phyloP scores from a whole-genome alignment of 129 eudicot genomes.

The Arctium lappa region DNA sequence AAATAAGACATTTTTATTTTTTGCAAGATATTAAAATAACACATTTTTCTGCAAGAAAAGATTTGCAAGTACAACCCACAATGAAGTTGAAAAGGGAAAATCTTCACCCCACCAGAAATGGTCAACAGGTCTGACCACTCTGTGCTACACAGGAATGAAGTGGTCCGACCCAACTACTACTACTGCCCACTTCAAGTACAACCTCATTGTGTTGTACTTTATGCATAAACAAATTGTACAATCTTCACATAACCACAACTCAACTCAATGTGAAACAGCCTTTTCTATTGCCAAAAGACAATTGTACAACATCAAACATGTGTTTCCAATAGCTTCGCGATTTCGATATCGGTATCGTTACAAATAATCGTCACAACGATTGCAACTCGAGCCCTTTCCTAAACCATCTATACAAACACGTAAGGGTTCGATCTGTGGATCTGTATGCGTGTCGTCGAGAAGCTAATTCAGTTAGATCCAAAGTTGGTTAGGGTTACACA shows the following conservation, averaged over 20 bases:
- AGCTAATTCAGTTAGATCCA: conserved; percentile 20
- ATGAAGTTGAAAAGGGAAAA: background rate
- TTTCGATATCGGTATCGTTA: background rate
- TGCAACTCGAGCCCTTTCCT: conserved; percentile 2
- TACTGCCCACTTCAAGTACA: conserved; percentile 19
- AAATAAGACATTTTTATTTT: background rate
- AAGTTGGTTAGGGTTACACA: conserved; percentile 23
- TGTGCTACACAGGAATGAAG: background rate
- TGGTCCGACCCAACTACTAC: background rate
- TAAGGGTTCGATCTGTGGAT: background rate
- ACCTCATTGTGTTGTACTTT: conserved; percentile 12
- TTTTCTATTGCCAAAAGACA: background rate
- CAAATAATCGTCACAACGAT: background rate
- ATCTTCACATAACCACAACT: background rate
- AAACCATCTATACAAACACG: conserved; percentile 35
- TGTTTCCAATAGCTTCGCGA: conserved; percentile 11
- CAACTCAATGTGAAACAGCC: background rate
- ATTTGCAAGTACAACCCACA: background rate
- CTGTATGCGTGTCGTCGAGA: background rate
- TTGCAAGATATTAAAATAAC: background rate
- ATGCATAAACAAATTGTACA: conserved; percentile 19
- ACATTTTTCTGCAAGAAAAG: background rate
- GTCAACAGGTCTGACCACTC: conserved; percentile 20
- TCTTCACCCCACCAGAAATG: background rate
- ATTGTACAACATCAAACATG: conserved; percentile 7